Conservation (phyloP, 148 eudicot species). For the Silene conica region DNA sequence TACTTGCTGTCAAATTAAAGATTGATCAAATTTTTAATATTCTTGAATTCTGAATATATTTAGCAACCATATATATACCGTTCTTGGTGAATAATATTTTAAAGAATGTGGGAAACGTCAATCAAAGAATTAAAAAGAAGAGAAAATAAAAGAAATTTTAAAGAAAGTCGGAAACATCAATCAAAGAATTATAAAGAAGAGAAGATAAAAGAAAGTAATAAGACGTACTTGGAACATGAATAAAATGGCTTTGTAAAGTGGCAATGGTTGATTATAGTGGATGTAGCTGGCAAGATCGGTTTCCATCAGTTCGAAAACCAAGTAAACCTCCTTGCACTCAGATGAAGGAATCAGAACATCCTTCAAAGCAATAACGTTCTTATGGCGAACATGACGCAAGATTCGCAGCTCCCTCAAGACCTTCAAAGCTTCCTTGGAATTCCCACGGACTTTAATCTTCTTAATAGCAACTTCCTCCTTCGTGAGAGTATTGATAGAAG, state of each 20-base stretch:
- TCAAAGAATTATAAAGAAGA: not conserved
- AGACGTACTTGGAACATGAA: slow-evolving; percentile 34
- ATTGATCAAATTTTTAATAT: too few relatives aligned
- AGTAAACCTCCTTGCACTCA: slow-evolving; percentile 35
- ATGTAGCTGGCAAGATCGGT: slow-evolving; percentile 38
- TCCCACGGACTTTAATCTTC: slow-evolving; percentile 38
- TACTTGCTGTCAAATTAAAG: too few relatives aligned
- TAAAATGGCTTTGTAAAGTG: slow-evolving; percentile 35
- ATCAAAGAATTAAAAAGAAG: too few relatives aligned
- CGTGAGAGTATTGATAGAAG: slow-evolving; percentile 33
- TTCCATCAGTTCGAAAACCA: slow-evolving; percentile 46
- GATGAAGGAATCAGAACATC: slow-evolving; percentile 37
- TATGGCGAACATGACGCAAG: slow-evolving; percentile 36
- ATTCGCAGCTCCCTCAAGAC: slow-evolving; percentile 38
- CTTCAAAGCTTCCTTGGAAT: slow-evolving; percentile 30
- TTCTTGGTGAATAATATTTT: too few relatives aligned
- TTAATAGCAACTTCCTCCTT: slow-evolving; percentile 43
- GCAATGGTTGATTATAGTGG: slow-evolving; percentile 29
- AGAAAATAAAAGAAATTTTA: too few relatives aligned
- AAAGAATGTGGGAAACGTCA: too few relatives aligned
- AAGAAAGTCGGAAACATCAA: too few relatives aligned
- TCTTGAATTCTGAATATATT: too few relatives aligned
- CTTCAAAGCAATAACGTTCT: slow-evolving; percentile 44
- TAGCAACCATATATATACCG: too few relatives aligned
- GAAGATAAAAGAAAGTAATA: not conserved